Base-by-base conservation (phyloP, 2,329 filamentous ascomycete species). In the Hypoxylon sp. region DNA sequence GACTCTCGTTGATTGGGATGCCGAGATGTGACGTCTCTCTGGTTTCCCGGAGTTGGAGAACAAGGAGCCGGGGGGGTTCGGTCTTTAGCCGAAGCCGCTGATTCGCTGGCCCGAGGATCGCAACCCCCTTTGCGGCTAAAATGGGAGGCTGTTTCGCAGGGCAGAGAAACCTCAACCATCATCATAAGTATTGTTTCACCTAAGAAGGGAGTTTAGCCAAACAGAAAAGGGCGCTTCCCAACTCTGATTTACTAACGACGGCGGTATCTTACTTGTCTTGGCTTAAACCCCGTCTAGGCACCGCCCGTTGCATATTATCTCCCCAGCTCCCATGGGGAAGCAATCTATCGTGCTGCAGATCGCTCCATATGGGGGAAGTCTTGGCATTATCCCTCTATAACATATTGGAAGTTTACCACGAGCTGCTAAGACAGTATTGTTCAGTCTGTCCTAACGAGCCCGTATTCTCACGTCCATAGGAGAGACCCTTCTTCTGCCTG, bases 181-280 rank as follows among this genome's bases (percentile, higher is more conserved):
- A 62, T 64, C 55, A 67, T 62, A 68, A 26, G 47, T 32, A 66
- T 15, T 71, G 71, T 73, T 72, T 72, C 70, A 70, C 61, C 67
- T 71, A 73, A 72, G 65, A 67, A 67, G 64, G 59, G 47, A 67
- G 56, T 73, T 71, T 71, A 74, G 63, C 67, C 68, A 68, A 59
- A 67, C 66, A 65, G 55, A 64, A 56, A 56, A 26, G 15, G 30
- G 46, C 34, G 46, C 39, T 59, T 56, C 24, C 24, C 32, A 39
- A 57, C 57, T 46, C 58, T 62, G 50, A 47, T 66, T 41, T 20
- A 43, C 56, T 56, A 62, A 41, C 11, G 7, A 51, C 51, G 41
- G 60, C 47, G 50, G 62, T 68, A 67, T 65, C 69, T 70, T 67
- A 49, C 59, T 65, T 66, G 50, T 60, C 67, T 64, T 68, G 57